These are phyloP conservation scores for Terfezia claveryi DNA, from an alignment of 495 filamentous ascomycete genomes.

Conservation along the genomic window DNA sequence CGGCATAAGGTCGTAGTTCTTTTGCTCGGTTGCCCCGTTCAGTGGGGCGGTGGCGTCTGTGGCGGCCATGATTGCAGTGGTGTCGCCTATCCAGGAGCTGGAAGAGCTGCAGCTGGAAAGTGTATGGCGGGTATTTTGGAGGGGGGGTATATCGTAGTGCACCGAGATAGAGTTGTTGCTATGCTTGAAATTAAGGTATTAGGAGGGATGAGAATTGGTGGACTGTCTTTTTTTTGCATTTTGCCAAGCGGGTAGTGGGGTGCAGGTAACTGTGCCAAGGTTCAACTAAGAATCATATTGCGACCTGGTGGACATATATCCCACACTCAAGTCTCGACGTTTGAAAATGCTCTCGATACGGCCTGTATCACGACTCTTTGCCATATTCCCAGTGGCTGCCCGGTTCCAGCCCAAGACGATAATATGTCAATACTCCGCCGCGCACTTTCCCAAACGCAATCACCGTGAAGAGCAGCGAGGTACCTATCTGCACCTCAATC, in stretches of 20 bases:
- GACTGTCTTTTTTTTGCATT: background rate
- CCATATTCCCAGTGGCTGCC: background rate
- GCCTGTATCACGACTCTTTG: background rate
- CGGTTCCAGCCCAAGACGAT: background rate
- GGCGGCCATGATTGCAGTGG: constrained; percentile 40
- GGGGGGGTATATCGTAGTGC: background rate
- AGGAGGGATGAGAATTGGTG: background rate
- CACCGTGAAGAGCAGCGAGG: background rate
- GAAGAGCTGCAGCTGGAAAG: constrained; percentile 3
- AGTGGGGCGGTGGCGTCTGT: constrained; percentile 33
- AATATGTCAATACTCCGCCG: background rate
- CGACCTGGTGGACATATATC: background rate
- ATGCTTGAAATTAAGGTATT: too few relatives aligned
- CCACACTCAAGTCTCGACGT: background rate
- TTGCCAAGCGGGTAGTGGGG: constrained; percentile 1
- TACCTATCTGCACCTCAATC: background rate
- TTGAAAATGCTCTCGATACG: background rate
- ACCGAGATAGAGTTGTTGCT: background rate
- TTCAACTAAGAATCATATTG: background rate
- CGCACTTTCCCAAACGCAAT: background rate
- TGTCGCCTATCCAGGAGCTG: constrained; percentile 4
- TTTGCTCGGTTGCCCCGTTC: constrained; percentile 30
- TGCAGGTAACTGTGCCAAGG: background rate
- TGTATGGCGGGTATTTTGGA: background rate
- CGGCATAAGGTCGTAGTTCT: constrained; percentile 58